Base-by-base conservation (phyloP, 2,329 filamentous ascomycete species). In the Pseudogymnoascus sp. region DNA sequence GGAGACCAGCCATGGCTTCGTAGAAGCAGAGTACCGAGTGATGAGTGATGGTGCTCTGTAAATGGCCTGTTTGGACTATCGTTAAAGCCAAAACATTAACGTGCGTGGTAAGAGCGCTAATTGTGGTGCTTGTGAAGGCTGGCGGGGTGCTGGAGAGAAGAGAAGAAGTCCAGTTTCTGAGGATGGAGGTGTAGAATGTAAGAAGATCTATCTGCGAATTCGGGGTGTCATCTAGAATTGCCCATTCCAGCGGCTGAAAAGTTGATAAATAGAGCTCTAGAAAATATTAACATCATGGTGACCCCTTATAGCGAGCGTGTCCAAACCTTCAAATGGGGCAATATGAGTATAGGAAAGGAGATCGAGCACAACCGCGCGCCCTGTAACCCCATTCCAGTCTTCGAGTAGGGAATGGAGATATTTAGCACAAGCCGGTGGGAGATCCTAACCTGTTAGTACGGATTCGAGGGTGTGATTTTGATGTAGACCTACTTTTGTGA, bases 21-120 rank as follows among this genome's bases (percentile, higher is more conserved):
- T 89, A 90, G 75, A 93, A 92, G 71, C 87, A 85, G 36, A 90
- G 80, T 14, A 92, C 78, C 18, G 81, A 77, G 5, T 85, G 84
- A 38, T 82, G 75, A 1, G 81, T 79, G 1, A 76, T 66, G 25
- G 75, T 69, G 40, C 70, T 75, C n/a, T 63, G 63, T 68, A 3
- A 77, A 66, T 5, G 72, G 72, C 7, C 77, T 61, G 79, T 79
- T 74, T 90, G 87, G 5, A 86, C 73, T 7, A 89, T 74, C 0
- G 85, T 83, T 2, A 88, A 78, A 43, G 82, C 77, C 16, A 91
- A 79, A 3, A 77, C 73, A 74, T 84, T 80, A 72, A 81, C 77
- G 67, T 84, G 80, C 69, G 75, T 68, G 70, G 80, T 69, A 62
- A 85, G 71, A 46, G 76, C 68, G 65, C 75, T 71, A 28, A 84